A percentile compares a stretch with the other conserved stretches of the same genome.
Evolutionary conservation across 768 basidiomycete genomes (phyloP).

Genomic region (Gymnopilus junonius): DNA sequence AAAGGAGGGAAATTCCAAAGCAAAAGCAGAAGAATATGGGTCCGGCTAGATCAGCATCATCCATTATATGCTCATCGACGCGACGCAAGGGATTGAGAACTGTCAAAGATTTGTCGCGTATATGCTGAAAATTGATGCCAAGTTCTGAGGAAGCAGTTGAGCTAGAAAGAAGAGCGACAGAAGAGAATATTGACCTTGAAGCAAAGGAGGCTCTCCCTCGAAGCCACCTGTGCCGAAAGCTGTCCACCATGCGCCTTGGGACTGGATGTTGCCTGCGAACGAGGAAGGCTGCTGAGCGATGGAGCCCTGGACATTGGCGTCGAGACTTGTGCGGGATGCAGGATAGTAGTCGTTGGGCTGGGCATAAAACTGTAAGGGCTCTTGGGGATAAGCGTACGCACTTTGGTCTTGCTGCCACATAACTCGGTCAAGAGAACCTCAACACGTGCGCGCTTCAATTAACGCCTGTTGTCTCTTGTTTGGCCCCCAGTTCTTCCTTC

Average conservation of each 20-base stretch:
- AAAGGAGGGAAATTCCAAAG: slow-evolving; percentile 89
- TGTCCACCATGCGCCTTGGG: slow-evolving; percentile 86
- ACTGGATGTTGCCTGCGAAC: slow-evolving; percentile 77
- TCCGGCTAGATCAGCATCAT: slow-evolving; percentile 97
- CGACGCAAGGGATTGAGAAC: slow-evolving; percentile 90
- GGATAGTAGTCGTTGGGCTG: slow-evolving; percentile 60
- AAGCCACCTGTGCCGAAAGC: slow-evolving; percentile 96
- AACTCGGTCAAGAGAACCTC: slow-evolving; percentile 1
- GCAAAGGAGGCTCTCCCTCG: slow-evolving; percentile 93
- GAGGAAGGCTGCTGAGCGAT: slow-evolving; percentile 50
- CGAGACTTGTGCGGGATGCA: slow-evolving; percentile 76
- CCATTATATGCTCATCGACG: slow-evolving; percentile 95
- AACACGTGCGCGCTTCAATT: slow-evolving; percentile 35
- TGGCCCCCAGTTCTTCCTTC: slow-evolving; percentile 29
- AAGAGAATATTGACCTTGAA: slow-evolving; percentile 71
- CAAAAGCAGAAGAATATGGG: slow-evolving; percentile 95
- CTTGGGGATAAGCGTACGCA: slow-evolving; percentile 56
- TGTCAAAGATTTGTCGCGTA: slow-evolving; percentile 90
- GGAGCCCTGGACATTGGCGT: slow-evolving; percentile 65
- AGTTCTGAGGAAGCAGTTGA: slow-evolving; percentile 62
- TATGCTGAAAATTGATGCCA: slow-evolving; percentile 97
- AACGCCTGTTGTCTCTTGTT: slow-evolving; percentile 32
- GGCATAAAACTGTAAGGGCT: slow-evolving; percentile 80
- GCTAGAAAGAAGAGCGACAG: background rate
- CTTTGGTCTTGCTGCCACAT: slow-evolving; percentile 81